phyloP scores from a whole-genome alignment of 2,329 filamentous ascomycete genomes.

The Alternaria viburni region DNA sequence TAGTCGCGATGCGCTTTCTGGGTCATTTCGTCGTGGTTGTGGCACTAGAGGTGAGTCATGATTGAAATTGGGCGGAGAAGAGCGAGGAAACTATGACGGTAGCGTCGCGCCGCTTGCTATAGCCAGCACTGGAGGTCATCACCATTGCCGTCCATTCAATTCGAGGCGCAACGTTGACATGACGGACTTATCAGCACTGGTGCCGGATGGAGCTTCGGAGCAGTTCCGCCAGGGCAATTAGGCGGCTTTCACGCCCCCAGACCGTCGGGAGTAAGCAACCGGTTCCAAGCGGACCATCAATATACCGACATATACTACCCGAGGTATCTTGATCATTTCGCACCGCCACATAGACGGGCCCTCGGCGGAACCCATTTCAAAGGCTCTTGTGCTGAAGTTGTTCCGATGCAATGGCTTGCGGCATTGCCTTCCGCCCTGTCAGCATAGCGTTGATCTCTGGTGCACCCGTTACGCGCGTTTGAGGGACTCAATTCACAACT shows the following conservation, averaged over 20 bases:
- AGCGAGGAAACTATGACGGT: slow-evolving; percentile 7
- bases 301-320: slow-evolving; percentile 34
- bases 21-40: slow-evolving; percentile 25
- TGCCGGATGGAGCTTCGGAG: slow-evolving; percentile 24
- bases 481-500: slow-evolving; percentile 19
- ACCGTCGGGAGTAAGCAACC: slow-evolving; percentile 30
- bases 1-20: slow-evolving; percentile 7
- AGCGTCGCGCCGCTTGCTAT: slow-evolving; percentile 6
- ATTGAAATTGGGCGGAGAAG: neutral
- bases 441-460: slow-evolving; percentile 13
- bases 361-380: slow-evolving; percentile 14
- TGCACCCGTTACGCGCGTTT: slow-evolving; percentile 13
- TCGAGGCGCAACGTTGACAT: slow-evolving; percentile 6
- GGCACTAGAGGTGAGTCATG: slow-evolving; percentile 9
- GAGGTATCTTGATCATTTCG: slow-evolving; percentile 34
- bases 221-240: slow-evolving; percentile 14
- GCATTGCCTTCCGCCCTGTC: slow-evolving; percentile 13
- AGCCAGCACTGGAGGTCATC: neutral
- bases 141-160: slow-evolving; percentile 8
- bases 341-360: slow-evolving; percentile 22
- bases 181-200: neutral
- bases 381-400: slow-evolving; percentile 13
- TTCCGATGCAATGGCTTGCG: slow-evolving; percentile 13
- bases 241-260: slow-evolving; percentile 21
- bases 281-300: slow-evolving; percentile 33